These are phyloP conservation scores for Nothophoma quercina DNA, from an alignment of 2,329 filamentous ascomycete genomes.

Conservation along the genomic window DNA sequence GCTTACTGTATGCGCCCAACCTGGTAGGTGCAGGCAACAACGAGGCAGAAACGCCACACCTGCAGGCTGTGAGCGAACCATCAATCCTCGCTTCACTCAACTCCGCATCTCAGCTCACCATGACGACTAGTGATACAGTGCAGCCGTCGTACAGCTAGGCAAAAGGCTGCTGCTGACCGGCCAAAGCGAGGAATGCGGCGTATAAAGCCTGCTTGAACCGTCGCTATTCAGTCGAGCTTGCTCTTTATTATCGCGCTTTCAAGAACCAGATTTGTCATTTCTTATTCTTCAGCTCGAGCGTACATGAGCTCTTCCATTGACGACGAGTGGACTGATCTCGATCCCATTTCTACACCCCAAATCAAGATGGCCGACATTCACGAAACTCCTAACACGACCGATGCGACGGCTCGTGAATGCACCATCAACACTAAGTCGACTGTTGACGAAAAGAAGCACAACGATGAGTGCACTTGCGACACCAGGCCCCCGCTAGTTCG, in stretches of 20 bases:
- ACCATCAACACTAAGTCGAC: neutral
- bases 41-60: conserved; percentile 11
- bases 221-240: neutral
- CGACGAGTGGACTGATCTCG: conserved; percentile 30
- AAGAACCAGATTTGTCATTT: neutral
- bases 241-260: neutral
- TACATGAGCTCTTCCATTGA: conserved; percentile 32
- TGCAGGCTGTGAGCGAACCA: conserved; percentile 4
- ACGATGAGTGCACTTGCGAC: conserved; percentile 8
- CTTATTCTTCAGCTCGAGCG: neutral
- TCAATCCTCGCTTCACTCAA: conserved; percentile 11
- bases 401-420: neutral
- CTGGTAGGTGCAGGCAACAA: conserved; percentile 6
- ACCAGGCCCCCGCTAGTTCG: conserved; percentile 12
- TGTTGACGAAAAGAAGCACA: conserved; percentile 2
- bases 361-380: conserved; percentile 20
- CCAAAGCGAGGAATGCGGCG: neutral
- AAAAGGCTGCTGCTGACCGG: conserved; percentile 6
- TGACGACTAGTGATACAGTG: neutral
- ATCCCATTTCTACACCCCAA: conserved; percentile 2
- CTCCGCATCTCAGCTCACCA: neutral
- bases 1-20: conserved; percentile 2
- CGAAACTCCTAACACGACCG: conserved; percentile 13
- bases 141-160: neutral
- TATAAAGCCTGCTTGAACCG: conserved; percentile 2